Evolutionary conservation across 2,329 filamentous ascomycete species (phyloP).

Genomic region (Beauveria sp.): DNA sequence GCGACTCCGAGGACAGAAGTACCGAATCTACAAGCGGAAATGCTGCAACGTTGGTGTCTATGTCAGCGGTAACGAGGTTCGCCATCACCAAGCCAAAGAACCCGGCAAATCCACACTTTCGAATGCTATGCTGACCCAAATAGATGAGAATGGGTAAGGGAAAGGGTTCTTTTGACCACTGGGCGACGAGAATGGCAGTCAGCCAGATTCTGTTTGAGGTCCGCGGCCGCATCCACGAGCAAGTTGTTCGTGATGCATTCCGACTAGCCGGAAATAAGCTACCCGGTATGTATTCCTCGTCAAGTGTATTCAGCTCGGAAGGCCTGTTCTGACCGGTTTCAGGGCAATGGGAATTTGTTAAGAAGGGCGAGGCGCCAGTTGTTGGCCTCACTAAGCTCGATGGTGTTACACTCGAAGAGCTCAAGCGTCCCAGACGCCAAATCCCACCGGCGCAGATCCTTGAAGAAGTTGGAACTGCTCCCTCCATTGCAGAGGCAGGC

Average conservation of each 20-base stretch:
- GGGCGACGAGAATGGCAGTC: constrained; percentile 83
- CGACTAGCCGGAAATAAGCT: constrained; percentile 90
- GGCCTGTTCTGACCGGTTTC: constrained; percentile 15
- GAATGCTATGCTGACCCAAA: constrained; percentile 6
- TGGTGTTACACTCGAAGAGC: constrained; percentile 71
- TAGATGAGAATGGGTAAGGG: constrained; percentile 97
- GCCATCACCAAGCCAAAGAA: constrained; percentile 18
- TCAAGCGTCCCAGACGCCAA: constrained; percentile 72
- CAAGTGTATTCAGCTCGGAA: background rate
- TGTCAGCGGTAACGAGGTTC: constrained; percentile 83
- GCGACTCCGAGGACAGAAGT: constrained; percentile 82
- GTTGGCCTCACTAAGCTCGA: constrained; percentile 90
- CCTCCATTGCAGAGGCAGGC: constrained; percentile 25
- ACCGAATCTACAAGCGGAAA: constrained; percentile 84
- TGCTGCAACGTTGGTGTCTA: constrained; percentile 93
- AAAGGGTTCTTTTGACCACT: constrained; percentile 95
- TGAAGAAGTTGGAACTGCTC: constrained; percentile 19
- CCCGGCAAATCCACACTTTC: background rate
- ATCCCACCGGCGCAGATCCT: constrained; percentile 40
- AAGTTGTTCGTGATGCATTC: constrained; percentile 89
- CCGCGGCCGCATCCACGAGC: constrained; percentile 87
- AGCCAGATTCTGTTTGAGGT: constrained; percentile 91
- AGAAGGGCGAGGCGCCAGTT: constrained; percentile 80
- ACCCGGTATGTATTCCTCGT: constrained; percentile 55
- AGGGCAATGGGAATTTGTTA: constrained; percentile 88